phyloP scores from a whole-genome alignment of 495 filamentous ascomycete genomes.

The Penicillium arizonense region DNA sequence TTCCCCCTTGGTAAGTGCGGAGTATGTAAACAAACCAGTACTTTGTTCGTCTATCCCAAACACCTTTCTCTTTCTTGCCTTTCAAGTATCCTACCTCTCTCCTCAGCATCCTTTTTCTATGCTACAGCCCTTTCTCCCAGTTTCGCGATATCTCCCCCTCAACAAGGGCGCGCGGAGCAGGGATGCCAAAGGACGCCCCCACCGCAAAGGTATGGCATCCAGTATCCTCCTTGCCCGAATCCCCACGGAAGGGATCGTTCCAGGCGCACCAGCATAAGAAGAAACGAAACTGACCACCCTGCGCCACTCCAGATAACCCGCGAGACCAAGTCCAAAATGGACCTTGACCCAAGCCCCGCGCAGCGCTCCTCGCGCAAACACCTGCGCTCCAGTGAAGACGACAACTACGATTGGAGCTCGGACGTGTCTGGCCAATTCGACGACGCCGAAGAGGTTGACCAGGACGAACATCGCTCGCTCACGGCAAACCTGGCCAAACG shows the following conservation, averaged over 20 bases:
- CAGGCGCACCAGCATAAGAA: background rate
- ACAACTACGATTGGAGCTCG: conserved; percentile 24
- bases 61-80: background rate
- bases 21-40: conserved; percentile 30
- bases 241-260: background rate
- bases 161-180: conserved; percentile 20
- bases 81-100: background rate
- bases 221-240: conserved; percentile 9
- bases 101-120: background rate
- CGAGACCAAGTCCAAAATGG: conserved; percentile 15
- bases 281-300: conserved; percentile 8
- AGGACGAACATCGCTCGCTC: conserved; percentile 19
- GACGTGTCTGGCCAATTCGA: conserved; percentile 41
- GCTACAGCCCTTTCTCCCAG: background rate
- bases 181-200: conserved; percentile 15
- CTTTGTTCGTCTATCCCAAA: background rate
- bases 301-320: conserved; percentile 5
- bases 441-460: conserved; percentile 38
- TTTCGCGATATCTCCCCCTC: conserved; percentile 6
- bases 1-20: conserved; percentile 27
- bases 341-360: conserved; percentile 17
- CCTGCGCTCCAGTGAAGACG: conserved; percentile 22
- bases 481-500: conserved; percentile 41
- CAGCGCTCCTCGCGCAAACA: conserved; percentile 35
- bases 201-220: conserved; percentile 12